Base-by-base conservation (phyloP, 257 asterid species). In the Asclepias syriaca region DNA sequence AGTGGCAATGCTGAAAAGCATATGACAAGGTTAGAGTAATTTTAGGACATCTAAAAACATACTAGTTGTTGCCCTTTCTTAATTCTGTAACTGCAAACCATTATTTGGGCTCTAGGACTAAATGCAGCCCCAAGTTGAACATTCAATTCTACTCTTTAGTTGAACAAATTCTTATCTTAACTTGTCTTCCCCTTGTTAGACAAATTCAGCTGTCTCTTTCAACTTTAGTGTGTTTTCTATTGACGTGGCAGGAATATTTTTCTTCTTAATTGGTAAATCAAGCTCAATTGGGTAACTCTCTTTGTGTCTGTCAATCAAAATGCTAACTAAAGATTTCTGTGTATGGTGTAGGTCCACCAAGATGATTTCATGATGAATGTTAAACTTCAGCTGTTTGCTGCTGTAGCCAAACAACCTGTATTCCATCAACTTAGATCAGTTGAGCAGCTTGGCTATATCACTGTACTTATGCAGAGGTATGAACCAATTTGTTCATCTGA, bases 381-480 rank as follows among this genome's bases (percentile, higher is more conserved):
- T 58, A 81, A 84, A 72, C 94, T 95, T 66, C 98, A 95, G 78
- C 97, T 95, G 72, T 92, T 92, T 81, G 96, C 91, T 72, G 74
- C 87, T 82, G 79, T 87, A 53, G 99, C 99, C 4, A 92, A 95
- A 88, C 99, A 95, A 68, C 94, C 97, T 54, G 96, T 95, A 74
- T 95, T 95, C 78, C 97, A 90, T 83, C 99, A 95, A 88, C 99
- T 95, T 79, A 88, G 99, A 92, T 90, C 98, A 73, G 94, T 95
- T 57, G 99, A 95, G 83, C 99, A 95, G 85, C 99, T 95, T 78
- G 99, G 99, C 75, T 95, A 95, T 81, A 84, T 95, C 61, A 88
- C 98, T 63, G 92, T 85, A 43, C 98, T 95, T 64, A 83, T 84
- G 96, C 92, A 86, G 84, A 86, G 98, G 99, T 94, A 73, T 64